A percentile compares a stretch with the other conserved stretches of the same genome.
These are phyloP conservation scores for Osmozyma mogii DNA, from an alignment of 805 yeast genomes.

Conservation along the genomic window DNA sequence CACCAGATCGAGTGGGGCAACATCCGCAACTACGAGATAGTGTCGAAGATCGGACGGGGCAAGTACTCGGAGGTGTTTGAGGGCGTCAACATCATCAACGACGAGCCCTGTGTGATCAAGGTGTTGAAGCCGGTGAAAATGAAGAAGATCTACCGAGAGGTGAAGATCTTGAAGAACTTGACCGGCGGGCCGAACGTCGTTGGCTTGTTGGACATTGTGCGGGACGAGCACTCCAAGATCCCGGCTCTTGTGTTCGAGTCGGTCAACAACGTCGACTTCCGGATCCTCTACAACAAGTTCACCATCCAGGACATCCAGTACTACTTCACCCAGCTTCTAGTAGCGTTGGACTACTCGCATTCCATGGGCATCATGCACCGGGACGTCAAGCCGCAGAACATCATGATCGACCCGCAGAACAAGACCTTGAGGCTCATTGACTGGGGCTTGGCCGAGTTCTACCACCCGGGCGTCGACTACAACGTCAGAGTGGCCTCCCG, in stretches of 20 bases:
- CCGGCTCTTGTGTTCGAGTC: slow-evolving; percentile 85
- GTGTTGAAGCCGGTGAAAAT: slow-evolving; percentile 88
- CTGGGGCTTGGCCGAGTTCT: slow-evolving; percentile 95
- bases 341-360: slow-evolving; percentile 83
- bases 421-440: slow-evolving; percentile 74
- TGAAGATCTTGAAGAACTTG: slow-evolving; percentile 76
- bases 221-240: slow-evolving; percentile 71
- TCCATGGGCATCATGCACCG: slow-evolving; percentile 95
- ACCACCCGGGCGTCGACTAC: slow-evolving; percentile 82
- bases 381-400: slow-evolving; percentile 93
- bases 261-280: slow-evolving; percentile 75
- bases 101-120: slow-evolving; percentile 67
- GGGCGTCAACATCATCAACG: slow-evolving; percentile 63
- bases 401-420: slow-evolving; percentile 82
- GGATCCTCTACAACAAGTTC: slow-evolving; percentile 73
- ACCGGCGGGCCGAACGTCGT: slow-evolving; percentile 81
- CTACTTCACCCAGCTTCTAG: slow-evolving; percentile 73
- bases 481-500: slow-evolving; percentile 92
- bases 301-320: slow-evolving; percentile 68
- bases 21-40: slow-evolving; percentile 59
- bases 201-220: slow-evolving; percentile 69
- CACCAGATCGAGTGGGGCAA: slow-evolving; percentile 36
- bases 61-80: slow-evolving; percentile 93
- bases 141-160: slow-evolving; percentile 86
- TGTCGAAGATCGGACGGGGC: slow-evolving; percentile 82